Base-by-base conservation (phyloP, 345 rosid species). In the Psidium guajava region DNA sequence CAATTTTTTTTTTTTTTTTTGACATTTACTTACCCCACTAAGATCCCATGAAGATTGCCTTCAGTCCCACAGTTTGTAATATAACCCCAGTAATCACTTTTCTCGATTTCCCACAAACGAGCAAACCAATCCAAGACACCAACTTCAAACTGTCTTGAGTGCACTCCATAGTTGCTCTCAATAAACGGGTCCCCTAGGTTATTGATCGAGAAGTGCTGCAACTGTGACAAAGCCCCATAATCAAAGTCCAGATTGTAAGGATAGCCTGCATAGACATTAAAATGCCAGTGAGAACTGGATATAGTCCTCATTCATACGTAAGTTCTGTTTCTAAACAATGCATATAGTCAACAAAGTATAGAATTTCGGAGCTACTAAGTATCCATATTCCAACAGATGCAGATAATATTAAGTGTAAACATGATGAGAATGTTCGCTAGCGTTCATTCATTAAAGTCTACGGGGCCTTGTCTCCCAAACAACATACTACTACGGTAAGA, bases 61-160 rank as follows among this genome's bases (percentile, higher is more conserved):
- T 97, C 99, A 14, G 99, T 97, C 40, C 99, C 99, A 84, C 99
- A 96, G 77, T 96, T 97, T 55, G 99, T 97, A 57, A 97, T 97
- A 87, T 97, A 97, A 74, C 99, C 99, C 99, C 99, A 97, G 89
- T 96, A 97, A 73, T 97, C 95, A 90, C 90, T 87, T 88, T 93
- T 94, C 91, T 96, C 98, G n/a, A 97, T 91, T 88, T 97, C 99
- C 99, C 99, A 96, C 18, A 97, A 88, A 86, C 98, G 96, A 57
- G 99, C 99, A 93, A 97, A 97, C 99, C 99, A 97, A 90, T 97
- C 98, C 89, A 97, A 89, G 40, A 97, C 98, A n/a, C 99, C 99
- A 51, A 97, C 98, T 90, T 97, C 99, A 87, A 97, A 97, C 82
- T 96, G 96, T 84, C 99, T 93, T 27, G 99, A 97, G 90, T 97